A percentile compares a stretch with the other conserved stretches of the same genome.
These are phyloP conservation scores for Zhuliangozyma blackwelliae DNA, from an alignment of 1,139 yeast species.

Conservation along the genomic window DNA sequence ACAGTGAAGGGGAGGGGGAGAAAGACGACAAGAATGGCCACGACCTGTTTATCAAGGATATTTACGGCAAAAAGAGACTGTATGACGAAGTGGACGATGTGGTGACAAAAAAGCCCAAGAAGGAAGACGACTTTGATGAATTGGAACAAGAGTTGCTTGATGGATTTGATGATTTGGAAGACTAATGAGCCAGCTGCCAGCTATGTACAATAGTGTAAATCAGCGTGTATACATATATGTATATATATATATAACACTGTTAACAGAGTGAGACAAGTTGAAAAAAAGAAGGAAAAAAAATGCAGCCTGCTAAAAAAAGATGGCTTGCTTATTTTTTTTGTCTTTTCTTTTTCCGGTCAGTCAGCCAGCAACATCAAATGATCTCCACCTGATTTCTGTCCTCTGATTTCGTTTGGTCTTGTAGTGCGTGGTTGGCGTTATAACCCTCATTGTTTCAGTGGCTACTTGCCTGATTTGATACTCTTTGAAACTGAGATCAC, in stretches of 20 bases:
- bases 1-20: constrained; percentile 10
- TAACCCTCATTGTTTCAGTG: too few relatives aligned
- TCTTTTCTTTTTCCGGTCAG: too few relatives aligned
- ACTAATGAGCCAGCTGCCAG: constrained; percentile 6
- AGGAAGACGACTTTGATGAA: constrained; percentile 31
- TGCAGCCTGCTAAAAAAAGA: neutral
- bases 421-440: too few relatives aligned
- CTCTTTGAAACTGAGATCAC: too few relatives aligned
- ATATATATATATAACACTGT: too few relatives aligned
- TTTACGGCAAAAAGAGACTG: constrained; percentile 25
- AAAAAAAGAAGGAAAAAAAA: neutral
- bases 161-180: constrained; percentile 43
- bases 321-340: neutral
- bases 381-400: too few relatives aligned
- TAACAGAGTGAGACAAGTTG: too few relatives aligned
- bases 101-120: constrained; percentile 1
- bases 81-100: constrained; percentile 12
- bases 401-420: too few relatives aligned
- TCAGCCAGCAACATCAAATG: too few relatives aligned
- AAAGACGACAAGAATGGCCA: constrained; percentile 8
- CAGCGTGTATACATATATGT: too few relatives aligned
- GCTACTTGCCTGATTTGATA: too few relatives aligned
- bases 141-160: constrained; percentile 44
- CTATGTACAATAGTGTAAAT: too few relatives aligned
- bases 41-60: constrained; percentile 30